Evolutionary conservation across 2,329 filamentous ascomycete species (phyloP).

Genomic region (Sphaerostilbella broomeana): DNA sequence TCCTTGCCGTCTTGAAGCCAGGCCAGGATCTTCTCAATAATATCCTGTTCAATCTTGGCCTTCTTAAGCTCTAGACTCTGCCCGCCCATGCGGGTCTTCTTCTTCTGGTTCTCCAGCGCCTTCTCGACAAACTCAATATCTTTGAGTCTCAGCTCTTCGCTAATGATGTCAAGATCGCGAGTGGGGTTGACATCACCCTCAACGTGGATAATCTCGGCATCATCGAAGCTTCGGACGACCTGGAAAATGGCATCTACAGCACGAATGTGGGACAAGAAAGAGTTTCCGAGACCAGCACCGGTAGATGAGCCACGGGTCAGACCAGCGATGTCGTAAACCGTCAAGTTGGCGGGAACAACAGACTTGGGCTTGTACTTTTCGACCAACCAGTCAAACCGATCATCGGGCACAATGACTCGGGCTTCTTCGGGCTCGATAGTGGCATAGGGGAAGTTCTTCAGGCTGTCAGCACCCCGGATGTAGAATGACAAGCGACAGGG

Average conservation of each 20-base stretch:
- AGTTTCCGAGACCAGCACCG: constrained; percentile 93
- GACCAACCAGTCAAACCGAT: constrained; percentile 90
- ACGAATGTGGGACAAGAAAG: constrained; percentile 97
- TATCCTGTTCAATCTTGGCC: constrained; percentile 87
- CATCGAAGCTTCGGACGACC: constrained; percentile 94
- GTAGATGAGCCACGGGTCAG: constrained; percentile 93
- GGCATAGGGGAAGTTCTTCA: constrained; percentile 93
- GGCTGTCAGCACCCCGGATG: constrained; percentile 35
- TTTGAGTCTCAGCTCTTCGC: constrained; percentile 92
- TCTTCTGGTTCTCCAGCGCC: constrained; percentile 82
- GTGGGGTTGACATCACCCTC: constrained; percentile 96
- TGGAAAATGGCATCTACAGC: constrained; percentile 98
- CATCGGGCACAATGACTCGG: constrained; percentile 93
- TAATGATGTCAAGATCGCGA: constrained; percentile 93
- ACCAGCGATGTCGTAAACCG: constrained; percentile 97
- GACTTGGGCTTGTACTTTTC: constrained; percentile 98
- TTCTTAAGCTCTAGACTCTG: constrained; percentile 98
- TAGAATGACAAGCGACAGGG: constrained; percentile 27
- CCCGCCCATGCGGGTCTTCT: constrained; percentile 90
- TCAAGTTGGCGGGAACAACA: constrained; percentile 91
- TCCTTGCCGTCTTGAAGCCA: constrained; percentile 86
- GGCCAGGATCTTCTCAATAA: constrained; percentile 80
- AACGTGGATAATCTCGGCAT: constrained; percentile 98
- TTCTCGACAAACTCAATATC: constrained; percentile 99
- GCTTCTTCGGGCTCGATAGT: constrained; percentile 99